Percentiles rank a stretch among this genome's conserved stretches.
Evolutionary conservation across 306 rosid genomes (phyloP).

Genomic region (Casuarina equisetifolia): DNA sequence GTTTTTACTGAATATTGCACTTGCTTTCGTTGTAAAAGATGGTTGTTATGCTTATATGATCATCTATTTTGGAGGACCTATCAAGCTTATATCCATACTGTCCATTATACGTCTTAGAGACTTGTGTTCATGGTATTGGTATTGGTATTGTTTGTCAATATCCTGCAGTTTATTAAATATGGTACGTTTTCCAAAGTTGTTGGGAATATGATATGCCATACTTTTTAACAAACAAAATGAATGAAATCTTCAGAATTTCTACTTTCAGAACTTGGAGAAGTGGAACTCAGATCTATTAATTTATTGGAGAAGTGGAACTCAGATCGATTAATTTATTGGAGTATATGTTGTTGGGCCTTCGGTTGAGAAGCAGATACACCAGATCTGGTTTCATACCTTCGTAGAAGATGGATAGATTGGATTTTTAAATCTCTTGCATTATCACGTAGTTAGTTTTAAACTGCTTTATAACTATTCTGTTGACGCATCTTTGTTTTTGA

Average conservation of each 20-base stretch:
- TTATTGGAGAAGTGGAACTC: neutral
- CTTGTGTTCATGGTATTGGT: neutral
- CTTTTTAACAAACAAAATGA: neutral
- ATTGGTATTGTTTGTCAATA: neutral
- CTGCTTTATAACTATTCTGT: too few relatives aligned
- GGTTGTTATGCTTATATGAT: neutral
- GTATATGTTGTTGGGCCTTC: neutral
- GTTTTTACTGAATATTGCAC: neutral
- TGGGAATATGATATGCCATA: neutral
- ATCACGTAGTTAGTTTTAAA: too few relatives aligned
- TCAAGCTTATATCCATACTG: neutral
- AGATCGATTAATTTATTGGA: too few relatives aligned
- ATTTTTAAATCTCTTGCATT: too few relatives aligned
- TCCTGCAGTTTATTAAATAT: neutral
- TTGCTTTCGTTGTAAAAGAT: too few relatives aligned
- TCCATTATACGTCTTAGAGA: neutral
- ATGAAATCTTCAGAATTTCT: neutral
- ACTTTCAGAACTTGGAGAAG: neutral
- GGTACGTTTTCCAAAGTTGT: neutral
- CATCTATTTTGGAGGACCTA: neutral
- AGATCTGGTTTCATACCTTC: neutral
- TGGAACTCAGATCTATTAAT: neutral
- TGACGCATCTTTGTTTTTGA: neutral
- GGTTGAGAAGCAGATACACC: neutral
- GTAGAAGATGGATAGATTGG: neutral